phyloP scores from a whole-genome alignment of 2,329 filamentous ascomycete genomes.

The Cytospora mali region DNA sequence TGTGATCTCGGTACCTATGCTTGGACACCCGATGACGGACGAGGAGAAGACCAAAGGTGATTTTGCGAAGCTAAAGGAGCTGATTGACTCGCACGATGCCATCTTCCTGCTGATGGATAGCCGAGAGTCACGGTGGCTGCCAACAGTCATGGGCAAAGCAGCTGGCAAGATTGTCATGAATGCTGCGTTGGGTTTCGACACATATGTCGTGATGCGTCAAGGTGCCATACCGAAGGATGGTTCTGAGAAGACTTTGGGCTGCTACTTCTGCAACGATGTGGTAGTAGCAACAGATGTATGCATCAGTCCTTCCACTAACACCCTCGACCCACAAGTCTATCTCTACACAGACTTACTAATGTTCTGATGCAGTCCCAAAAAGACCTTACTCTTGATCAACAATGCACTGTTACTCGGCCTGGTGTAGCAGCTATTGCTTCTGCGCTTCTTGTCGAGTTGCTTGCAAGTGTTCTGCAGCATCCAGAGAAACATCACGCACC shows the following conservation, averaged over 20 bases:
- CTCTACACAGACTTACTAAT: slow-evolving; percentile 31
- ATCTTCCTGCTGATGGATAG: slow-evolving; percentile 98
- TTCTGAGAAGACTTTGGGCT: slow-evolving; percentile 73
- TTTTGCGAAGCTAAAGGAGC: slow-evolving; percentile 70
- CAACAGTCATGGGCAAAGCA: slow-evolving; percentile 93
- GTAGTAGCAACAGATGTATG: slow-evolving; percentile 86
- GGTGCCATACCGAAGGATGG: slow-evolving; percentile 65
- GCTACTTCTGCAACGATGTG: slow-evolving; percentile 98
- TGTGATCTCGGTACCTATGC: slow-evolving; percentile 88
- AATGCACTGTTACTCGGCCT: slow-evolving; percentile 95
- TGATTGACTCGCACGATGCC: slow-evolving; percentile 85
- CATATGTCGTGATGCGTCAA: slow-evolving; percentile 96
- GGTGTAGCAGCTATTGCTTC: slow-evolving; percentile 92
- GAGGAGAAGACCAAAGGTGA: slow-evolving; percentile 69
- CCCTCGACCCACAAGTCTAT: slow-evolving; percentile 42
- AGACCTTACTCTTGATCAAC: slow-evolving; percentile 93
- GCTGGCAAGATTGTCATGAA: slow-evolving; percentile 95
- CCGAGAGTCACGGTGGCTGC: slow-evolving; percentile 90
- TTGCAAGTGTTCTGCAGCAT: slow-evolving; percentile 87
- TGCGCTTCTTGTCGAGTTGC: slow-evolving; percentile 83
- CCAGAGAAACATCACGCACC: slow-evolving; percentile 67
- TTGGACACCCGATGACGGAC: slow-evolving; percentile 84
- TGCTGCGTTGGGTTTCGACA: slow-evolving; percentile 93
- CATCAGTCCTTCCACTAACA: background rate
- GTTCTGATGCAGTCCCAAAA: slow-evolving; percentile 71